These are phyloP conservation scores for Flaveria sonorensis DNA, from an alignment of 129 eudicot species.

Conservation along the genomic window DNA sequence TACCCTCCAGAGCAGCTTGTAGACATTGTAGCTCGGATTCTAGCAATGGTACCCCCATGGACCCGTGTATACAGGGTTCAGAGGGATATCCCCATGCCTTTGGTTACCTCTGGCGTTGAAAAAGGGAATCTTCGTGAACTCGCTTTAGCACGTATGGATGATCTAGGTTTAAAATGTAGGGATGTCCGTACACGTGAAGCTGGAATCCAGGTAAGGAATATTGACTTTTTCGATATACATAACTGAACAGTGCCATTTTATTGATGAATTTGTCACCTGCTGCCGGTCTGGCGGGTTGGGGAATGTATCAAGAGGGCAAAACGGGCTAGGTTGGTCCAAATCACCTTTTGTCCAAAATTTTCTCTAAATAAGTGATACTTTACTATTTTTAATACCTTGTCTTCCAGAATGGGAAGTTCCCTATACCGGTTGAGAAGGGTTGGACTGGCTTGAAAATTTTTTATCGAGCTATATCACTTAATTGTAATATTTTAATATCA, in stretches of 20 bases:
- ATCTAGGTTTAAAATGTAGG: conserved; percentile 90
- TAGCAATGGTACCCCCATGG: conserved; percentile 99
- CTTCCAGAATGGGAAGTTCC: not conserved
- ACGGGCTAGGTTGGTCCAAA: not conserved
- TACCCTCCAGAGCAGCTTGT: conserved; percentile 99
- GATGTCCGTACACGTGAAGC: conserved; percentile 99
- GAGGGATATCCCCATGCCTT: conserved; percentile 99
- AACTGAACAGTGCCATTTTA: not conserved
- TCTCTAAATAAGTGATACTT: not conserved
- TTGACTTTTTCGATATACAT: not conserved
- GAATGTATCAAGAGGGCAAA: not conserved
- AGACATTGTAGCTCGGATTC: conserved; percentile 90
- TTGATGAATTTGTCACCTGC: not conserved
- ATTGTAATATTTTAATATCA: not conserved
- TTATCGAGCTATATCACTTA: not conserved
- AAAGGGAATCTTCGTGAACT: conserved; percentile 96
- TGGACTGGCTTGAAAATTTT: not conserved
- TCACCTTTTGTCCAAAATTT: not conserved
- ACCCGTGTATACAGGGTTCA: conserved; percentile 98
- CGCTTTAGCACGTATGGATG: conserved; percentile 98
- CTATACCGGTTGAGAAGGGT: not conserved
- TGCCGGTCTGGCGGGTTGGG: not conserved
- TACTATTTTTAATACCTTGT: not conserved
- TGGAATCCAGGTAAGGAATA: conserved; percentile 79
- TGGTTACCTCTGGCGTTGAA: conserved; percentile 98